Conservation (phyloP, 2,329 filamentous ascomycete species). For the Colletotrichum falcatum region DNA sequence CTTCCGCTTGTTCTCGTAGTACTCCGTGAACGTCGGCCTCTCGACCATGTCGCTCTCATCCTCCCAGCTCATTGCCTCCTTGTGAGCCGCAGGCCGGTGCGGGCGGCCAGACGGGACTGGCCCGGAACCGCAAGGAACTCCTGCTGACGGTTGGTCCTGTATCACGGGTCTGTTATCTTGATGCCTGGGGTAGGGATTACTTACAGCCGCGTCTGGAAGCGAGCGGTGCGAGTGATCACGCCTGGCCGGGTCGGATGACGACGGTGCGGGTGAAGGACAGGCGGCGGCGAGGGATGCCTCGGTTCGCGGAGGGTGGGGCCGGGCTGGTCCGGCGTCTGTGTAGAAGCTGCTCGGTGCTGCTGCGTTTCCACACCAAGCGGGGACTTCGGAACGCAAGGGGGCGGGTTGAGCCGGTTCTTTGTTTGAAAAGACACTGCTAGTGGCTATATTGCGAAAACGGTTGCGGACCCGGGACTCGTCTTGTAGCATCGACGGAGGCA, state of each 20-base stretch:
- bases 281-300: neutral
- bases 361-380: neutral
- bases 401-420: neutral
- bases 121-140: neutral
- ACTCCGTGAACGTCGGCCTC: neutral
- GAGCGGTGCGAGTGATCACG: neutral
- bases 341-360: conserved; percentile 17
- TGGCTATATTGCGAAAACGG: neutral
- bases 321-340: neutral
- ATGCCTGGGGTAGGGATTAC: conserved; percentile 15
- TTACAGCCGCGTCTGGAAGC: conserved; percentile 19
- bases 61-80: neutral
- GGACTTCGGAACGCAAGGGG: neutral
- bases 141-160: conserved; percentile 13
- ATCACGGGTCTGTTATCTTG: conserved; percentile 29
- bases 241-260: neutral
- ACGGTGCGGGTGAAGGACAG: neutral
- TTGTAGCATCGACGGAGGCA: neutral
- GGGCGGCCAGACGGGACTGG: neutral
- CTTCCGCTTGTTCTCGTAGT: conserved; percentile 2
- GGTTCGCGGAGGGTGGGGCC: conserved; percentile 1
- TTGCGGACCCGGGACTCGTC: neutral
- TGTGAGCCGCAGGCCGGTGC: neutral
- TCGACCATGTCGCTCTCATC: neutral
- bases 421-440: neutral